A percentile compares a stretch with the other conserved stretches of the same genome.
Evolutionary conservation across 2,329 filamentous ascomycete genomes (phyloP).

Genomic region (Lecanicillium sp.): DNA sequence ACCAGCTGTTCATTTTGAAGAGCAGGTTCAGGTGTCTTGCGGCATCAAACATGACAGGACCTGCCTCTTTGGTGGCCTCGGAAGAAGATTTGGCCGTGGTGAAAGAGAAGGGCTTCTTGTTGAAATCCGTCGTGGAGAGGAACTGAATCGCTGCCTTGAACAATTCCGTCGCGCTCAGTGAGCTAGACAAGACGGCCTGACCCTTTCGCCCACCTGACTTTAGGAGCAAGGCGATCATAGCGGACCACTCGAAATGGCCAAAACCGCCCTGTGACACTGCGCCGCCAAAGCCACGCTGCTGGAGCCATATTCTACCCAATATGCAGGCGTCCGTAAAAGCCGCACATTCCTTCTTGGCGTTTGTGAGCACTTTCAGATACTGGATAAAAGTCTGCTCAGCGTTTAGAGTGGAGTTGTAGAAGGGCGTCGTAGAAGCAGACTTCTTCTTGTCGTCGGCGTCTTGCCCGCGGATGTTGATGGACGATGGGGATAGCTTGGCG

Average conservation of each 20-base stretch:
- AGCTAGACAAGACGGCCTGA: slow-evolving; percentile 63
- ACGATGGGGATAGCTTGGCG: slow-evolving; percentile 61
- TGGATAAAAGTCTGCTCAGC: slow-evolving; percentile 66
- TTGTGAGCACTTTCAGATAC: slow-evolving; percentile 70
- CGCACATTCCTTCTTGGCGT: slow-evolving; percentile 59
- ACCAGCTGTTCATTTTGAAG: slow-evolving; percentile 87
- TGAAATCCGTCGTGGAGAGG: slow-evolving; percentile 65
- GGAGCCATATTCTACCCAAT: slow-evolving; percentile 81
- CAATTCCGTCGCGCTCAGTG: slow-evolving; percentile 83
- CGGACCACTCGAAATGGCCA: slow-evolving; percentile 85
- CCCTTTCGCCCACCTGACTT: slow-evolving; percentile 69
- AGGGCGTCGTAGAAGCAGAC: slow-evolving; percentile 53
- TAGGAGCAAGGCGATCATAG: slow-evolving; percentile 72
- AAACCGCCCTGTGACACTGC: slow-evolving; percentile 72
- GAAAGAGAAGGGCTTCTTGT: slow-evolving; percentile 54
- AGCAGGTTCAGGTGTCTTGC: slow-evolving; percentile 69
- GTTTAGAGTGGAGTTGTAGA: slow-evolving; percentile 82
- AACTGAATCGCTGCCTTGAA: slow-evolving; percentile 95
- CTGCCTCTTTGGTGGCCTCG: slow-evolving; percentile 32
- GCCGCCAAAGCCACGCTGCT: slow-evolving; percentile 73
- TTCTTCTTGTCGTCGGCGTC: slow-evolving; percentile 35
- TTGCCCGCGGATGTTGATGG: slow-evolving; percentile 60
- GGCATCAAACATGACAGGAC: slow-evolving; percentile 73
- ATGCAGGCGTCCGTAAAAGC: slow-evolving; percentile 78
- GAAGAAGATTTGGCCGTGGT: slow-evolving; percentile 21